Evolutionary conservation across 176 grass and related monocot species (phyloP), one percentile per base, ranked within the genome.

Genomic region (Musa troglodytarum): DNA sequence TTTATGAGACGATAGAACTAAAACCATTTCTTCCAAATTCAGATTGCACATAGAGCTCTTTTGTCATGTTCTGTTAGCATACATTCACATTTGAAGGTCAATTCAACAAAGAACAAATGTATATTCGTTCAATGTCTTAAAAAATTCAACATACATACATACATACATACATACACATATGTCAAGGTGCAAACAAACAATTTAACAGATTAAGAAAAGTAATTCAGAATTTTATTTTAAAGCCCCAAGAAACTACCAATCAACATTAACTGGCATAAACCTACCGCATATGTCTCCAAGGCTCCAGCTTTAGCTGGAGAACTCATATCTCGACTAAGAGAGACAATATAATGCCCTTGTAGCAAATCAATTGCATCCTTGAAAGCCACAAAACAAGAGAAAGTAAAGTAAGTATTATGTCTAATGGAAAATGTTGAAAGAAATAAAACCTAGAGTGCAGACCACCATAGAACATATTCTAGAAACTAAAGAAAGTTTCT

Each of bases 301-400:
- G 81, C 79, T 81, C 90, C 88, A 73, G 76, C 75, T 89, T 94
- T 99, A 54, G 50, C 68, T 80, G 88, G 63, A 85, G 77, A 57
- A 81, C 74, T 56, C 65, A 99, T 76, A 73, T 94, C 95, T 75
- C 91, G 85, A 81, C 81, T 99, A 71, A 87, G 82, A 77, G 95
- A 91, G 65, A 89, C 84, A 21, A 86, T 86, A 72, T 92, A 88
- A 83, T 93, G 86, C 55, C 95, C 95, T 86, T 99, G 95, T 79
- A 99, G 88, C 81, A 99, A 88, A 89, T 99, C 95, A 85, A 99
- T 94, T 23, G 84, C 84, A 85, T 99, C 95, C 95, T 99, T 82
- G 25, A 16, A 92, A 81, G 54, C 82, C 64, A 70, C 76, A 63
- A 80, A 9, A 25, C 77, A 66, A 82, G 49, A 80, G 52, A 79